Base-by-base conservation (phyloP, 2,329 filamentous ascomycete genomes). In the Bertia moriformis region DNA sequence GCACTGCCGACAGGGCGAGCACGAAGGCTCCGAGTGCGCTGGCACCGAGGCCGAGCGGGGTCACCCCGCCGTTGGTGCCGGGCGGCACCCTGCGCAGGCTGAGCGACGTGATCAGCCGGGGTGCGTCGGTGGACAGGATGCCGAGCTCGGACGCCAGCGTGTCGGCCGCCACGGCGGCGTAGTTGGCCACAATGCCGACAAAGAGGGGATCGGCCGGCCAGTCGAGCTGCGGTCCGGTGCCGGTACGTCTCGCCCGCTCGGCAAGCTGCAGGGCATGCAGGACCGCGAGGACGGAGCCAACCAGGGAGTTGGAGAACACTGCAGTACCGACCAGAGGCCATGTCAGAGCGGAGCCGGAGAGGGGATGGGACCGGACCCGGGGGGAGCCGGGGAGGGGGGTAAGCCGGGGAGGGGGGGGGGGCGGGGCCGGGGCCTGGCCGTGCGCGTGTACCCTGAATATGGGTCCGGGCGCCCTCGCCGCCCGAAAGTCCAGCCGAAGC, bases 111-210 rank as follows among this genome's bases (percentile, higher is more conserved):
- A 98, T 89, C 27, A 98, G 73, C 24, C 88, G 77, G 5, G 91
- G 91, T 35, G 73, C 64, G 18, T 70, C 70, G 42, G 69, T 73
- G 4, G 88, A 82, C 12, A 98, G 67, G 41, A 98, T 98, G 13
- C 91, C 91, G 15, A 98, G 76, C 62, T 98, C 91, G 10, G 87
- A 94, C 41, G 83, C 88, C 56, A 95, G 91, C 0, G 91, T 98
- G 57, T 98, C 91, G 38, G 89, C 85, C 15, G 86, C 78, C 7
- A 93, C 87, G 38, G 85, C 84, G 18, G 87, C 89, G 52, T 98
- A 98, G 61, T 94, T 89, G 32, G 76, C 74, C 46, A 83, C 72
- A 46, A 82, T 78, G 12, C 78, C 78, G 15, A 81, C 52, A 10
- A 79, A 62, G 3, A 80, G 62, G 4, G 81, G 55, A 49, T 80